These are phyloP conservation scores for Taxawa tesnikishii DNA, from an alignment of 2,329 filamentous ascomycete genomes.

Conservation along the genomic window DNA sequence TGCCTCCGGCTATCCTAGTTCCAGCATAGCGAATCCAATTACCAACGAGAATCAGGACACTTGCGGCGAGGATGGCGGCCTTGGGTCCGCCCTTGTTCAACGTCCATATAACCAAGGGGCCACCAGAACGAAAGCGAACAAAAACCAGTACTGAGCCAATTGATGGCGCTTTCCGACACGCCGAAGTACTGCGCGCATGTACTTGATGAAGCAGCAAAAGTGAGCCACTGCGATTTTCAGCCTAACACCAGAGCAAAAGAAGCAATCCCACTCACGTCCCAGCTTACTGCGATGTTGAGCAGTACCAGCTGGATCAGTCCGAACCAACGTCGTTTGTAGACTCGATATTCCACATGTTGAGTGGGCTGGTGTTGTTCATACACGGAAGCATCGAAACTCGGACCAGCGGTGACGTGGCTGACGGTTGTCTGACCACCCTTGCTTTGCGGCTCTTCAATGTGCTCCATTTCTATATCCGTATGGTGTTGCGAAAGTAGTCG, in stretches of 20 bases:
- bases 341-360: slow-evolving; percentile 22
- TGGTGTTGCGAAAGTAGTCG: too few relatives aligned
- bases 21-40: slow-evolving; percentile 60
- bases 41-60: slow-evolving; percentile 62
- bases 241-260: neutral
- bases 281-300: slow-evolving; percentile 85
- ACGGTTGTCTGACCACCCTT: too few relatives aligned
- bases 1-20: slow-evolving; percentile 30
- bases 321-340: slow-evolving; percentile 83
- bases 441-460: too few relatives aligned
- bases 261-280: slow-evolving; percentile 59
- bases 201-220: slow-evolving; percentile 72
- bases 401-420: too few relatives aligned
- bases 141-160: slow-evolving; percentile 87
- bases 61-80: slow-evolving; percentile 60
- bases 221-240: slow-evolving; percentile 60
- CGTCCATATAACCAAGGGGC: slow-evolving; percentile 61
- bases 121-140: slow-evolving; percentile 70
- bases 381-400: too few relatives aligned
- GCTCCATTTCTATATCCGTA: too few relatives aligned
- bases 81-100: slow-evolving; percentile 69
- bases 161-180: slow-evolving; percentile 64
- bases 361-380: too few relatives aligned
- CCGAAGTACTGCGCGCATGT: slow-evolving; percentile 63
- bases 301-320: slow-evolving; percentile 73